Percentiles rank a stretch among this genome's conserved stretches.
phyloP scores from a whole-genome alignment of 345 rosid genomes.

The Eucalyptus pauciflora region DNA sequence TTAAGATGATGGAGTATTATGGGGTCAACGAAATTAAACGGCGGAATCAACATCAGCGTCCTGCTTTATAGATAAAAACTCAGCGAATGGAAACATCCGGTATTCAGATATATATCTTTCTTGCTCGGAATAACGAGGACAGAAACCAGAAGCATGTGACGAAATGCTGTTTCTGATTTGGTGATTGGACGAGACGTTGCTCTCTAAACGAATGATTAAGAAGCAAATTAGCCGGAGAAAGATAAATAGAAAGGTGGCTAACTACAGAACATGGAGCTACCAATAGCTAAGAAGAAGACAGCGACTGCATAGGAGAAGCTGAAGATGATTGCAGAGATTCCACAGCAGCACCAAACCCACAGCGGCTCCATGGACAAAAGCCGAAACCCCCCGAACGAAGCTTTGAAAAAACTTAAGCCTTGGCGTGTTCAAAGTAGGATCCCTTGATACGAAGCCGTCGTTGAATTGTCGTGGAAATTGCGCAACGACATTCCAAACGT shows the following conservation, averaged over 20 bases:
- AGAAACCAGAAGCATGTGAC: neutral
- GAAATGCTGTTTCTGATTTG: neutral
- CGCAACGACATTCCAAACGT: neutral
- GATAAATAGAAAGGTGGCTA: neutral
- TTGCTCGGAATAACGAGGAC: neutral
- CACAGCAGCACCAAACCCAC: neutral
- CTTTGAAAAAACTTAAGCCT: neutral
- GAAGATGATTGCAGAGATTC: neutral
- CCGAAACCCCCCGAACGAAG: neutral
- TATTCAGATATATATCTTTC: neutral
- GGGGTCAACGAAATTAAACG: neutral
- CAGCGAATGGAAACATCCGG: neutral
- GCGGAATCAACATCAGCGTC: neutral
- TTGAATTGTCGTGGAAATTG: neutral
- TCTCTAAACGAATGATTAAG: neutral
- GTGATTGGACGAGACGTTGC: neutral
- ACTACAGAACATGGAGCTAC: neutral
- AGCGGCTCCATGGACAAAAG: neutral
- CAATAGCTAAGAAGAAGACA: slow-evolving; percentile 7
- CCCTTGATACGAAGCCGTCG: neutral
- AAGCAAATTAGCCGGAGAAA: neutral
- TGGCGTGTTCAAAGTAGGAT: neutral
- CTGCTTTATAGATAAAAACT: neutral
- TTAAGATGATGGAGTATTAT: neutral
- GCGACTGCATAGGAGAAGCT: slow-evolving; percentile 2